Evolutionary conservation across 2,329 filamentous ascomycete species (phyloP), one percentile per base, ranked within the genome.

Genomic region (Berkeleyomyces basicola): DNA sequence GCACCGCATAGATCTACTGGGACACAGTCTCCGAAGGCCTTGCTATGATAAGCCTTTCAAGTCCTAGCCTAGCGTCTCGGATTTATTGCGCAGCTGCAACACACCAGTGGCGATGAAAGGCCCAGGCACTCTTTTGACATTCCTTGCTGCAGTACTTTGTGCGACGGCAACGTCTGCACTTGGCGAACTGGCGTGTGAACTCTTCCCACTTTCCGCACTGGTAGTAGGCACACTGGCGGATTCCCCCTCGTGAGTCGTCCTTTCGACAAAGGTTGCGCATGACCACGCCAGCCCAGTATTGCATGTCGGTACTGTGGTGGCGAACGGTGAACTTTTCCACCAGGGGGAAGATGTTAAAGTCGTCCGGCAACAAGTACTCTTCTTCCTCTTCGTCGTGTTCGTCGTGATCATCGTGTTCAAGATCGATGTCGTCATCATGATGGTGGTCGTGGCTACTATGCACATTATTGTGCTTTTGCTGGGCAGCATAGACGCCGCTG

Each of bases 101-200:
- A 72, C 93, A 99, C 93, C 93, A 99, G 75, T 97, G 95, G 65
- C 93, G 85, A 72, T 99, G 93, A 74, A 90, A 97, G 37, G 93
- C 90, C 93, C 93, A 99, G 7, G 93, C 95, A 69, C 89, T 95
- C 79, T 97, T 97, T 76, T 99, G 93, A 75, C 93, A 99, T 74
- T 99, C 93, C 75, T 99, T 99, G 81, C 91, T 96, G 84, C 93
- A 99, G 77, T 96, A 96, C 74, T 99, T 99, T 66, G 93, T 99
- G 67, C 93, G 85, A 68, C 93, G 85, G 76, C 93, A 99, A 67
- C 93, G 86, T 67, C 93, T 86, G 76, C 93, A 99, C 76, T 99
- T 99, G 68, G 93, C 93, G 73, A 99, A 99, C 72, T 99, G 92
- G 66, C 93, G 84, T 46, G 92, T 91, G 72, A 84, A 96, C 74